Base-by-base conservation (phyloP, 192 early-diverging fungal genomes). In the Glomus cerebriforme region DNA sequence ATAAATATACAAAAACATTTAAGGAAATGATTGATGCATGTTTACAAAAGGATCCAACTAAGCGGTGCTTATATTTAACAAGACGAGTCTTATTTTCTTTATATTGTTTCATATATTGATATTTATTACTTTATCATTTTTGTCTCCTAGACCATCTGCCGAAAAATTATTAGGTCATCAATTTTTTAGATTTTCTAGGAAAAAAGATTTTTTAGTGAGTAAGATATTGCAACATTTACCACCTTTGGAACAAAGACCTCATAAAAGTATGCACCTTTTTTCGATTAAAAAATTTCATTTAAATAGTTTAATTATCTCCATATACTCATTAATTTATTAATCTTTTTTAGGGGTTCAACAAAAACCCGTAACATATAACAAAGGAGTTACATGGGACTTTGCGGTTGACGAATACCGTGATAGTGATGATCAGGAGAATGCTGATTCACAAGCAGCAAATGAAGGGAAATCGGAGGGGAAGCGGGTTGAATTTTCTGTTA, bases 11-110 rank as follows among this genome's bases (percentile, higher is more conserved):
- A 7, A 95, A 91, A 79, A 63, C 85, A 13, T 92, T 95, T 65
- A 95, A 95, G 82, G 95, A 96, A 47, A 92, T 96, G 91, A 93
- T 96, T 58, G 95, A 96, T 81, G 34, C 59, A 26, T 95, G 95
- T 85, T 83, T 96, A 31, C 82, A 91, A 49, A 95, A 95, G 70
- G 93, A 95, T 76, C 93, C 95, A 3, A 79, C 84, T 9, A 92
- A 92, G 80, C 84, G 87, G 87, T 86, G 86, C 67, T 17, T 7
- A 32, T 15, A n/a, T 39, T 71, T 71, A 27, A 49, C 29, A 29
- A 47, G 19, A 22, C 3, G 6, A 9, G 26, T 32, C 13, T 39
- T 58, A 3, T 29, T 29, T 27, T 54, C 32, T 54, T 35, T 68
- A 24, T 10, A 27, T 34, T 37, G 29, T 27, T 2, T 35, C 7